A percentile compares a stretch with the other conserved stretches of the same genome.
These are phyloP conservation scores for Adansonia madagascariensis DNA, from an alignment of 441 rosid species.

Conservation along the genomic window DNA sequence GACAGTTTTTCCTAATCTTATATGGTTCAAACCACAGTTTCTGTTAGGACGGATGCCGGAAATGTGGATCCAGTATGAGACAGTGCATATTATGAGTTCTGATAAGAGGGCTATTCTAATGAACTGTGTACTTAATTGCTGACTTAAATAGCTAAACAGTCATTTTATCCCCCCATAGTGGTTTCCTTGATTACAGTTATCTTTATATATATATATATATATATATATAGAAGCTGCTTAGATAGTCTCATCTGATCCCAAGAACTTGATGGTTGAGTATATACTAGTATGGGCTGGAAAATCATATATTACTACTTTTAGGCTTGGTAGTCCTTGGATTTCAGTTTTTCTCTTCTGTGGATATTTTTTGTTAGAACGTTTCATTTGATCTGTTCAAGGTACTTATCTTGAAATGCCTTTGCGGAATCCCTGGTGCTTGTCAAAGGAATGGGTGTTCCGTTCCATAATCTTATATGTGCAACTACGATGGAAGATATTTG, in stretches of 20 bases:
- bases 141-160: conserved; percentile 20
- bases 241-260: conserved; percentile 16
- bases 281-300: conserved; percentile 20
- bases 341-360: neutral
- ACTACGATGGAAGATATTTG: conserved; percentile 12
- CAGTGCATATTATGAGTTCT: conserved; percentile 5
- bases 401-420: conserved; percentile 4
- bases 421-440: conserved; percentile 7
- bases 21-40: conserved; percentile 17
- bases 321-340: conserved; percentile 20
- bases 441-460: neutral
- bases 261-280: conserved; percentile 22
- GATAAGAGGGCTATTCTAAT: conserved; percentile 17
- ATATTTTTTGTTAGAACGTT: neutral
- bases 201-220: neutral
- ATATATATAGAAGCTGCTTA: conserved; percentile 21
- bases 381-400: conserved; percentile 3
- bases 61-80: conserved; percentile 17
- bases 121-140: conserved; percentile 20
- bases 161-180: neutral
- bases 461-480: neutral
- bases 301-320: conserved; percentile 17
- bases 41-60: conserved; percentile 29
- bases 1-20: neutral
- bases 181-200: conserved; percentile 17